Evolutionary conservation across 331 rosid genomes (phyloP), one percentile per base, ranked within the genome.

Genomic region (Acacia pycnantha): DNA sequence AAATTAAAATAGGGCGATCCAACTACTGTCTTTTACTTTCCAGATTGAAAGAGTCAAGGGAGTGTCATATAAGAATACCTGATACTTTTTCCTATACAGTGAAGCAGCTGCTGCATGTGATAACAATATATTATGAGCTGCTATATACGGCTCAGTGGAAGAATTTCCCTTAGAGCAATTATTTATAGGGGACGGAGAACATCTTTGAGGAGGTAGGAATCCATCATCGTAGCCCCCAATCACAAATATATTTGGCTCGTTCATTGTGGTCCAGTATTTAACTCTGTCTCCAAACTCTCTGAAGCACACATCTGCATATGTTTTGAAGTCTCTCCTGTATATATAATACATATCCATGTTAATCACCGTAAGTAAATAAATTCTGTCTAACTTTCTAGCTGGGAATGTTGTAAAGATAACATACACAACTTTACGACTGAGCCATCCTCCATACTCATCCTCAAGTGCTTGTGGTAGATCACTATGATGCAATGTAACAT

Each of bases 401-500:
- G 19, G n/a, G 22, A 33, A 22, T 54, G 37, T 22, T 40, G 70
- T 48, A 77, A 77, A 58, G 46, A 37, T 41, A 68, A 6, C 94
- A 44, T 88, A 90, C 93, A 91, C 79, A 22, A 90, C 26, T 58
- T 81, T 86, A 70, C 76, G 77, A 70, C 83, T 85, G 76, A 89
- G 43, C 95, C 92, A 89, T 80, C 92, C 95, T 77, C 88, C 90
- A 29, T 91, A 89, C 48, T 88, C 90, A 31, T 89, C 95, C 11
- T 91, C 95, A 14, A 91, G 88, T 80, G 86, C 78, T 73, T 91
- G 93, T 16, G 95, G 95, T 19, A 86, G 70, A 79, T 89, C 93
- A 77, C 76, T 46, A 24, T 91, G 92, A 59, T 83, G 50, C 37
- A 89, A 40, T 62, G 95, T 88, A 70, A 86, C 85, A 88, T 91